Percentiles rank a stretch among this genome's conserved stretches.
These are phyloP conservation scores for Amauroascus verrucosus DNA, from an alignment of 2,329 filamentous ascomycete species.

Conservation along the genomic window DNA sequence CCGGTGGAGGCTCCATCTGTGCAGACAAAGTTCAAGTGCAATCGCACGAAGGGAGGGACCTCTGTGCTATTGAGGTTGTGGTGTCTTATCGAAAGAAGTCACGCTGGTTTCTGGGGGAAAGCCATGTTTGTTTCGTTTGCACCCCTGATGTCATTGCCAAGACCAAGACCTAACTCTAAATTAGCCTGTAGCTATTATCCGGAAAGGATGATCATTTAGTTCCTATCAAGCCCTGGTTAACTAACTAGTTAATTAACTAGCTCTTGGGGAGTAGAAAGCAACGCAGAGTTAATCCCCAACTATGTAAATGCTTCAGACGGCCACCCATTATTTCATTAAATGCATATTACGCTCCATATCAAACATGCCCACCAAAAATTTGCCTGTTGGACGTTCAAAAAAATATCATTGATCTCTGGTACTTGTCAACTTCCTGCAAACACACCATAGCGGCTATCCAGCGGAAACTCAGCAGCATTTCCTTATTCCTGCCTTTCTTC, in stretches of 20 bases:
- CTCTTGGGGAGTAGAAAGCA: too few species aligned
- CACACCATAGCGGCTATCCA: slow-evolving; percentile 23
- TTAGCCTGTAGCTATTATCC: too few species aligned
- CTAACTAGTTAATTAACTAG: too few species aligned
- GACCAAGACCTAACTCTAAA: neutral
- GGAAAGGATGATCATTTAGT: neutral
- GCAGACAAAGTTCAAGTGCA: neutral
- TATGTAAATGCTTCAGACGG: too few species aligned
- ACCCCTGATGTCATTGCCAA: slow-evolving; percentile 12
- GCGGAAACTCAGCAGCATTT: slow-evolving; percentile 19
- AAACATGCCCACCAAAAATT: neutral
- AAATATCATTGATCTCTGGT: slow-evolving; percentile 14
- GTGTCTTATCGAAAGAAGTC: too few species aligned
- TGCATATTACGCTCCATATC: neutral
- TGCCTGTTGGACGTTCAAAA: neutral
- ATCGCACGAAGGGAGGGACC: neutral
- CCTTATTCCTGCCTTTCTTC: slow-evolving; percentile 1
- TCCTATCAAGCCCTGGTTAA: too few species aligned
- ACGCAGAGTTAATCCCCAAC: too few species aligned
- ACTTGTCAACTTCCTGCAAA: slow-evolving; percentile 20
- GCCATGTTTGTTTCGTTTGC: slow-evolving; percentile 13
- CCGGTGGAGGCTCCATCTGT: slow-evolving; percentile 11
- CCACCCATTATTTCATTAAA: too few species aligned
- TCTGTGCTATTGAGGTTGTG: too few species aligned
- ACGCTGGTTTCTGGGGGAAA: neutral